Evolutionary conservation across 2,329 filamentous ascomycete genomes (phyloP), one percentile per base, ranked within the genome.

Genomic region (Aspergillus sp.): DNA sequence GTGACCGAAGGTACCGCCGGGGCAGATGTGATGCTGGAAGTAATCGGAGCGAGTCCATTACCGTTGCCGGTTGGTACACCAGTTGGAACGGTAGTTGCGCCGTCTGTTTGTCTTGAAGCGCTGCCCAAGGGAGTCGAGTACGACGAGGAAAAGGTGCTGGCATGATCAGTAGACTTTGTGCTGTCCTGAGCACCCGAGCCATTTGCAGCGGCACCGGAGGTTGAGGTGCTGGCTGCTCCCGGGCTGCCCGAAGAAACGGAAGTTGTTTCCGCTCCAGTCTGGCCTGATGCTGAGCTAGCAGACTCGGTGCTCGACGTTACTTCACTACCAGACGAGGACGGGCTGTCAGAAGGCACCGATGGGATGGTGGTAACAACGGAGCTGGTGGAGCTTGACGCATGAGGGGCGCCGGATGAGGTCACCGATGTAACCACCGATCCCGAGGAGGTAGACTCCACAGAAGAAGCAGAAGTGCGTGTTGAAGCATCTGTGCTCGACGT

Each of bases 371-470:
- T 21, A 44, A 41, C 17, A 17, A 27, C 23, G 5, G 25, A 17
- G 47, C 47, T 30, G 7, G 47, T 32, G 10, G 54, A 42, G 19
- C 32, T 48, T 15, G 58, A 58, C 8, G 21, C n/a, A 3, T 42
- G 30, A 27, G 30, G 41, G 6, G 21, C 30, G 51, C 50, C 54
- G 21, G 50, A 50, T 11, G 41, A n/a, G 8, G 41, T 48, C 39
- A 30, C 54, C 13, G 41, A 21, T 44, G 19, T 21, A 23, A 44
- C 13, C 17, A 44, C 10, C 23, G 32, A 36, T 36, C 11, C 32
- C 11, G 58, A 48, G 25, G 58, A 57, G 27, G 8, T 48, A 19
- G 59, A 47, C 50, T 58, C 47, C n/a, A 44, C 49, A 10, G 54
- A 49, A 17, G 48, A 8, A 15, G 25, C 39, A n/a, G 48, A 47